Evolutionary conservation across 805 yeast species (phyloP), one percentile per base, ranked within the genome.

Genomic region (Geotrichum ghanense): DNA sequence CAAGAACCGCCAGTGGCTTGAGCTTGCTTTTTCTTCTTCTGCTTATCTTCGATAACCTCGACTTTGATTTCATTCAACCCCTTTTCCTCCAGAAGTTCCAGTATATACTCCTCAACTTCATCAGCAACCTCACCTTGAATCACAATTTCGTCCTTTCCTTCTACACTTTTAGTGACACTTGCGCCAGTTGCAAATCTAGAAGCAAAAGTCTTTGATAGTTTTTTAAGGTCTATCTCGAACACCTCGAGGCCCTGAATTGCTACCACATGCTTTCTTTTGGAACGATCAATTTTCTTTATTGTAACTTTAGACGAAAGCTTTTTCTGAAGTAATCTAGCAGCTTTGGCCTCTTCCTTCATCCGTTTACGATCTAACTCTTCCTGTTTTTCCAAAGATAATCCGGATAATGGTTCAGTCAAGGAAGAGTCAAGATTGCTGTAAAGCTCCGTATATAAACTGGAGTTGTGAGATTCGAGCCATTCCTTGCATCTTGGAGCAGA

Each of bases 181-280:
- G 96, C 90, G 45, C 97, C 97, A 6, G 97, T 89, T 12, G 97
- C 97, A 61, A 90, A 89, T 64, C 84, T 87, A 27, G 92, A 81
- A 0, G 97, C 92, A 65, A 90, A 89, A 0, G 88, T 80, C 72
- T 90, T 90, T 41, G 95, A 84, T 53, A 87, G 71, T 61, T 88
- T 89, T 70, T 89, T 89, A 77, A 85, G 75, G 61, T 89, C 96
- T 43, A 87, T 75, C 50, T 81, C 90, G 61, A 87, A 82, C 34
- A 88, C 85, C 61, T 90, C 97, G 52, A 89, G 72, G 14, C 96
- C 96, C 17, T 83, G 74, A 44, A 89, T 81, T 20, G 95, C 83
- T 45, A 88, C 81, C 47, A 88, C 83, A 59, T 82, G 86, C 64
- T 89, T 89, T 57, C 94, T 75, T 67, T 85, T 85, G 25, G 94